These are phyloP conservation scores for Lactarius indigo DNA, from an alignment of 768 basidiomycete genomes.

Conservation along the genomic window DNA sequence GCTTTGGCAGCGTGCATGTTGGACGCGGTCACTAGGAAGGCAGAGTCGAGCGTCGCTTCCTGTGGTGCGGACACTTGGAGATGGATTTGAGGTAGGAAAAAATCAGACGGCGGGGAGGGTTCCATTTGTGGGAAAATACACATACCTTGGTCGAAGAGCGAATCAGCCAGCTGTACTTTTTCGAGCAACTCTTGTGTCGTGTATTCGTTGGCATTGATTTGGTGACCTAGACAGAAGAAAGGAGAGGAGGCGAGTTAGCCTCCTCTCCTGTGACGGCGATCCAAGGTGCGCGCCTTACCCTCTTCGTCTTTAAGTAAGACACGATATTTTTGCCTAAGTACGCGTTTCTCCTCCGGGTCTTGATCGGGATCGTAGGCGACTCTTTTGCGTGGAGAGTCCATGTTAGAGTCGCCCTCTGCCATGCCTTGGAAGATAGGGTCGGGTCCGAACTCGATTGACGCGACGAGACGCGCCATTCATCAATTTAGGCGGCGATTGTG, in stretches of 20 bases:
- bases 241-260: not conserved
- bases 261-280: not conserved
- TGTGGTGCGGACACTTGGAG: constrained; percentile 35
- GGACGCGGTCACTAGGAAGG: constrained; percentile 71
- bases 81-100: not conserved
- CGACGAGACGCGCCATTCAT: not conserved
- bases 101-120: not conserved
- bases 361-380: constrained; percentile 80
- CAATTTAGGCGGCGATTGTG: constrained; percentile 1
- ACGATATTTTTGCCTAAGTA: constrained; percentile 71
- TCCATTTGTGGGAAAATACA: not conserved
- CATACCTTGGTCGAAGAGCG: constrained; percentile 61
- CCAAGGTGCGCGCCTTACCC: not conserved
- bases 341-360: constrained; percentile 74
- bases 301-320: constrained; percentile 46
- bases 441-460: not conserved
- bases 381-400: constrained; percentile 24
- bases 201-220: constrained; percentile 52
- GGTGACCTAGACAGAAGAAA: constrained; percentile 30
- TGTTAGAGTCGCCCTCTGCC: constrained; percentile 19
- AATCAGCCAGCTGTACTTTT: constrained; percentile 55
- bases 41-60: constrained; percentile 89
- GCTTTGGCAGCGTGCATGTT: constrained; percentile 82
- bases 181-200: constrained; percentile 52
- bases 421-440: not conserved